Percentiles rank a stretch among this genome's conserved stretches.
Conservation (phyloP, 768 basidiomycete species). For the Termitomyces sp. region DNA sequence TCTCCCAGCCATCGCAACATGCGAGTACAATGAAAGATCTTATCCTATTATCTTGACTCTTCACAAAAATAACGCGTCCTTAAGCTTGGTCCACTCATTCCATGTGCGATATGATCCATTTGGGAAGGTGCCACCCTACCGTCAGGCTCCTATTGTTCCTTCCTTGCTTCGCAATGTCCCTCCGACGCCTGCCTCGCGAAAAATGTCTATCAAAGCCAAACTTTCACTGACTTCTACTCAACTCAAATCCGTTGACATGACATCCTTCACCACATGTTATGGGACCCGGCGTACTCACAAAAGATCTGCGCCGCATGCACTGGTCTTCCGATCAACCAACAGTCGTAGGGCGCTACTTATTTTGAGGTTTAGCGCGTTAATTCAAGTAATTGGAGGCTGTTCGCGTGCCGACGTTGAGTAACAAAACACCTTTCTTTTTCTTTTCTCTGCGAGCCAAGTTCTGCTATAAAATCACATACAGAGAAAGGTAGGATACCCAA, state of each 20-base stretch:
- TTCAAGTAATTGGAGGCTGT: constrained; percentile 38
- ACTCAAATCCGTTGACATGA: constrained; percentile 53
- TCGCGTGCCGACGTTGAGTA: constrained; percentile 38
- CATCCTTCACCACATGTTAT: constrained; percentile 39
- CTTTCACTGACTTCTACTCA: constrained; percentile 32
- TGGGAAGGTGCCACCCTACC: constrained; percentile 38
- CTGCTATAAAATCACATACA: constrained; percentile 45
- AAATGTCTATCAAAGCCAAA: constrained; percentile 31
- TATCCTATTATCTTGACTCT: constrained; percentile 31
- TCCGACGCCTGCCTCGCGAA: constrained; percentile 23
- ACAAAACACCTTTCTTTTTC: constrained; percentile 39
- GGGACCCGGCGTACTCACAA: constrained; percentile 39
- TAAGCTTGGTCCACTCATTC: constrained; percentile 32
- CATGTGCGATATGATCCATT: constrained; percentile 28
- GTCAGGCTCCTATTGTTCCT: constrained; percentile 50
- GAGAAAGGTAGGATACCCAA: constrained; percentile 26
- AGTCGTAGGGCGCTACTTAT: constrained; percentile 34
- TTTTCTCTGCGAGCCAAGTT: constrained; percentile 32
- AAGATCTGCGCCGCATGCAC: constrained; percentile 44
- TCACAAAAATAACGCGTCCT: constrained; percentile 21
- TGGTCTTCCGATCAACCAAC: constrained; percentile 47
- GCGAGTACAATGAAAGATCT: constrained; percentile 29
- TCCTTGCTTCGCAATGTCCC: constrained; percentile 28
- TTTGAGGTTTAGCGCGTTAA: constrained; percentile 36
- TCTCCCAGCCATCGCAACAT: constrained; percentile 26